Evolutionary conservation across 2,329 filamentous ascomycete genomes (phyloP).

Genomic region (Acrocalymma vagum): DNA sequence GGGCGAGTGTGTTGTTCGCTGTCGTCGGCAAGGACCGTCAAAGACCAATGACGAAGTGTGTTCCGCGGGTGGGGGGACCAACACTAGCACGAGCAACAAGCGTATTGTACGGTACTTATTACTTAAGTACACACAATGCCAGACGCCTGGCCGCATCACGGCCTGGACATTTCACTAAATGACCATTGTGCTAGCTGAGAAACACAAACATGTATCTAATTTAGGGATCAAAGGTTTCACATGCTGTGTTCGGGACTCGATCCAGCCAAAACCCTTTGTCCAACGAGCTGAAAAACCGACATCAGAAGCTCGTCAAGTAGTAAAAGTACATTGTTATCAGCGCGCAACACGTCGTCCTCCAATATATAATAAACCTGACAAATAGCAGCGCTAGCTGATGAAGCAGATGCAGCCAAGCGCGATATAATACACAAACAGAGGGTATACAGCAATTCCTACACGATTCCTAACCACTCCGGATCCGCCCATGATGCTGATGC

Average conservation of each 20-base stretch:
- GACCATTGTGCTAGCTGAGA: background rate
- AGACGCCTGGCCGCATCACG: background rate
- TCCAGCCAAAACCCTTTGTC: slow-evolving; percentile 1
- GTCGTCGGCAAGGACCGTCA: slow-evolving; percentile 15
- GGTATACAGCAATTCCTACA: slow-evolving; percentile 92
- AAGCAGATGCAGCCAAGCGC: slow-evolving; percentile 95
- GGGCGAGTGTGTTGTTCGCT: slow-evolving; percentile 30
- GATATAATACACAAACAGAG: slow-evolving; percentile 93
- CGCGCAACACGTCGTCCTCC: slow-evolving; percentile 8
- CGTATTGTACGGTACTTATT: slow-evolving; percentile 13
- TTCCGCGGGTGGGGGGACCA: slow-evolving; percentile 25
- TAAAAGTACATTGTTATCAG: slow-evolving; percentile 5
- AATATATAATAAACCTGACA: slow-evolving; percentile 8
- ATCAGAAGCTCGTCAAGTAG: slow-evolving; percentile 1
- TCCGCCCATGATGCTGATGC: slow-evolving; percentile 93
- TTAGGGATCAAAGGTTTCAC: too few relatives aligned
- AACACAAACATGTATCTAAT: background rate
- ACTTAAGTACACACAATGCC: slow-evolving; percentile 5
- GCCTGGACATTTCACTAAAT: background rate
- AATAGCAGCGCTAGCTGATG: slow-evolving; percentile 73
- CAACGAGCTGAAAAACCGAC: slow-evolving; percentile 15
- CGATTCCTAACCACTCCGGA: slow-evolving; percentile 96
- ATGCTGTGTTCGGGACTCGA: too few relatives aligned
- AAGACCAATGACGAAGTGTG: slow-evolving; percentile 41
- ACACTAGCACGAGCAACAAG: slow-evolving; percentile 14